These are phyloP conservation scores for Magnaporthiopsis poae DNA, from an alignment of 2,329 filamentous ascomycete species.

Conservation along the genomic window DNA sequence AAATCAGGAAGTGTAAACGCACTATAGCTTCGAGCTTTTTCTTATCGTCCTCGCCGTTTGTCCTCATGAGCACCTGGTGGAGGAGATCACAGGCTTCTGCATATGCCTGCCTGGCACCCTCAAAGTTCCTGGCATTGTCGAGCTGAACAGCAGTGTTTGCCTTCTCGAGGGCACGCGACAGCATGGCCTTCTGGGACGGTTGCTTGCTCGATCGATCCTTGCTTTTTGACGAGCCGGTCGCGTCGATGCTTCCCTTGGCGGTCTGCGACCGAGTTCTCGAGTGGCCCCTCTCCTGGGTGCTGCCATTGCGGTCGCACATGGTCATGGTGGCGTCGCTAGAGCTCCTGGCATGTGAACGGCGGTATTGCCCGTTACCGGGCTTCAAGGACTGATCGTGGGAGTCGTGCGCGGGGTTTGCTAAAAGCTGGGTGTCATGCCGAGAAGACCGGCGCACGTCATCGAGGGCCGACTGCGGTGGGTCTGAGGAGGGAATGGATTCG, in stretches of 20 bases:
- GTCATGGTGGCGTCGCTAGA: slow-evolving; percentile 11
- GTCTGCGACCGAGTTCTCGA: slow-evolving; percentile 36
- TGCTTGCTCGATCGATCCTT: slow-evolving; percentile 28
- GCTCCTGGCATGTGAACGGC: slow-evolving; percentile 4
- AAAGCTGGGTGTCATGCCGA: slow-evolving; percentile 1
- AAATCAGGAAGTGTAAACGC: slow-evolving; percentile 30
- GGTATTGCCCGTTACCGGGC: not conserved
- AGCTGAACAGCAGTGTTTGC: slow-evolving; percentile 91
- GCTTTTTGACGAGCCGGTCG: slow-evolving; percentile 25
- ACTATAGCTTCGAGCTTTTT: slow-evolving; percentile 89
- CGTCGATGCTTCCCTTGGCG: slow-evolving; percentile 35
- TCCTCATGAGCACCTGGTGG: slow-evolving; percentile 77
- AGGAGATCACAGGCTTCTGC: slow-evolving; percentile 80
- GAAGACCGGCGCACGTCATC: slow-evolving; percentile 8
- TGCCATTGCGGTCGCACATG: slow-evolving; percentile 27
- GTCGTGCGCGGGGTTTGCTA: not conserved
- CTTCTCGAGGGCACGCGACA: slow-evolving; percentile 89
- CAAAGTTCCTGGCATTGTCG: slow-evolving; percentile 91
- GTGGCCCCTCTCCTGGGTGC: slow-evolving; percentile 25
- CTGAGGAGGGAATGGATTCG: slow-evolving; percentile 10
- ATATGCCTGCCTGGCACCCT: slow-evolving; percentile 83
- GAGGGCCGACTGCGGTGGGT: not conserved
- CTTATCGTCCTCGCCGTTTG: slow-evolving; percentile 74
- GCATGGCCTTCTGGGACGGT: slow-evolving; percentile 86
- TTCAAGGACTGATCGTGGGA: not conserved